phyloP scores from a whole-genome alignment of 495 filamentous ascomycete species.

The Glonium stellatum region DNA sequence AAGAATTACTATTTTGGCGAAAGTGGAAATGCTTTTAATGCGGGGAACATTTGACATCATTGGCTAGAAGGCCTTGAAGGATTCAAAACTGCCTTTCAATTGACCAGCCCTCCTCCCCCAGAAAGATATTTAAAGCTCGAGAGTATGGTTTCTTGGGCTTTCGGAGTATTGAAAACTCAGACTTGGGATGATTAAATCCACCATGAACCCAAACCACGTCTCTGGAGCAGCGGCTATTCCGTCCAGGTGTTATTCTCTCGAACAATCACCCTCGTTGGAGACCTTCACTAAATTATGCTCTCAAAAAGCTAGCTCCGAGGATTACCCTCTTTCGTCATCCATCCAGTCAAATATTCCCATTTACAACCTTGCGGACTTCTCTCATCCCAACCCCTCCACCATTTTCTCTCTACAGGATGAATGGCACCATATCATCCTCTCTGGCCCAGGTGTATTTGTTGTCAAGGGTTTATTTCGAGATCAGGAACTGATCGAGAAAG shows the following conservation, averaged over 20 bases:
- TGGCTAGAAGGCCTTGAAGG: too few species aligned
- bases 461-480: conserved; percentile 43
- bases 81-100: too few species aligned
- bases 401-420: conserved; percentile 44
- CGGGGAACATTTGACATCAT: too few species aligned
- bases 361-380: conserved; percentile 40
- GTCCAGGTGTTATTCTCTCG: conserved; percentile 22
- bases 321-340: conserved; percentile 41
- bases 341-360: conserved; percentile 47
- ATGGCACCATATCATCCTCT: conserved; percentile 48
- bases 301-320: conserved; percentile 29
- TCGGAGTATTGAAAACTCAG: too few species aligned
- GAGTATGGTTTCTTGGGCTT: too few species aligned
- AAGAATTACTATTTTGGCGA: too few species aligned
- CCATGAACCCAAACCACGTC: too few species aligned
- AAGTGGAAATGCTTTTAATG: too few species aligned
- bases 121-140: too few species aligned
- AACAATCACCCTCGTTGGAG: conserved; percentile 23
- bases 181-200: too few species aligned
- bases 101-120: too few species aligned
- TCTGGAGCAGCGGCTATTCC: background rate
- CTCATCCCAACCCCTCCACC: conserved; percentile 18
- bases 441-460: conserved; percentile 48
- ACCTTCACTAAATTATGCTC: conserved; percentile 42
- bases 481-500: conserved; percentile 29